Base-by-base conservation (phyloP, 495 filamentous ascomycete genomes). In the Thozetella sp. region DNA sequence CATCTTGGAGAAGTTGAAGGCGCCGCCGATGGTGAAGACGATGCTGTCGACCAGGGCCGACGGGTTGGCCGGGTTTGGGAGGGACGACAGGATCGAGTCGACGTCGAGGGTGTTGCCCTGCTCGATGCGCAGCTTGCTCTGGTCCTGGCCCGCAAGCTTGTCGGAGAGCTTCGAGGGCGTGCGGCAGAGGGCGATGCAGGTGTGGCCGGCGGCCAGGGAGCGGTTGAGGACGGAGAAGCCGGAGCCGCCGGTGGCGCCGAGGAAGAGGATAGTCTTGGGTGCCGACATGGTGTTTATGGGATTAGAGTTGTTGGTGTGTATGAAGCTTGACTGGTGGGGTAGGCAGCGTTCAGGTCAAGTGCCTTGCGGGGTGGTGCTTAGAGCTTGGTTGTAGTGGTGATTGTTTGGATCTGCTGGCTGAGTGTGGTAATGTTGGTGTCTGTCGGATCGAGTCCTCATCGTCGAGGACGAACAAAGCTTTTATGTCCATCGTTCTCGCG, bases 131-230 rank as follows among this genome's bases (percentile, higher is more conserved):
- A 89, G 79, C 55, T 81, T 65, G 34, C 64, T 43, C 51, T 68
- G 34, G 10, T 53, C 30, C 59, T 64, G 25, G 20, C 67, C 56
- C 20, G 72, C 66, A 50, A 83, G 62, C 23, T 80, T 60, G 23
- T 67, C 67, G 57, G 67, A 71, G 58, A 92, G 87, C 67, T 88
- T 91, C 50, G 78, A 61, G 2, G 90, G 87, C 2, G 77, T 84
- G 23, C 90, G 87, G 59, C 77, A 87, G 6, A 88, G 79, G 20
- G 85, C 79, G 53, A 76, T 67, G 67, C 78, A 82, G 37, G 70
- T 67, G 58, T 85, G 79, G 50, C 81, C 80, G 1, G 78, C 76
- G 12, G 76, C 72, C 46, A 90, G 78, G 10, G 79, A 67, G 43
- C 73, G 72, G 10, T 74, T 75, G 24, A 88, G 79, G 45, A 79